Evolutionary conservation across 2,329 filamentous ascomycete genomes (phyloP).

Genomic region (Ophiostoma quercus): DNA sequence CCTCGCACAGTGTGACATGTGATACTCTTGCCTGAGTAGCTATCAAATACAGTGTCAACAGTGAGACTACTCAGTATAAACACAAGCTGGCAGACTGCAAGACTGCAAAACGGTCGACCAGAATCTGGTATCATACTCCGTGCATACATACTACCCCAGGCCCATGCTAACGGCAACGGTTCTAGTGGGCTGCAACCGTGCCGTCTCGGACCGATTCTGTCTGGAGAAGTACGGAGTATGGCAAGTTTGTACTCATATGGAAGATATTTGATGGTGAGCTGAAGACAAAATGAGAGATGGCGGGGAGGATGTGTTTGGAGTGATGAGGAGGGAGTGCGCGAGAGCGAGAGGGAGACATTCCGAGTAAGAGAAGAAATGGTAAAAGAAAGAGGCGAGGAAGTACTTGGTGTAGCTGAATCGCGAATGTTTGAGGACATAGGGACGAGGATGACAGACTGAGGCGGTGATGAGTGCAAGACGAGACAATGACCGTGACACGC

Average conservation of each 20-base stretch:
- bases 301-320: neutral
- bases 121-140: neutral
- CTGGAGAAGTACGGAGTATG: neutral
- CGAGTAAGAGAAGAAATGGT: no score
- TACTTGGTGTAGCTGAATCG: no score
- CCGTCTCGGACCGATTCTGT: slow-evolving; percentile 24
- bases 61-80: neutral
- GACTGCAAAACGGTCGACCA: neutral
- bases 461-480: neutral
- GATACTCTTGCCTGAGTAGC: neutral
- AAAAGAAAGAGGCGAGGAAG: no score
- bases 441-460: neutral
- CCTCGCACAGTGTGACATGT: neutral
- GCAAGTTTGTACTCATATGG: neutral
- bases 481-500: neutral
- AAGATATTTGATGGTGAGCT: no score
- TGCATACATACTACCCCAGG: slow-evolving; percentile 4
- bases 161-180: slow-evolving; percentile 21
- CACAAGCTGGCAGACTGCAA: neutral
- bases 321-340: no score
- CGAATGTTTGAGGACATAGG: no score
- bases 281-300: neutral
- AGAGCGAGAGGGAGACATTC: no score
- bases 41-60: neutral
- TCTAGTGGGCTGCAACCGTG: slow-evolving; percentile 23